These are phyloP conservation scores for Alternaria sp. DNA, from an alignment of 2,329 filamentous ascomycete genomes.

Conservation along the genomic window DNA sequence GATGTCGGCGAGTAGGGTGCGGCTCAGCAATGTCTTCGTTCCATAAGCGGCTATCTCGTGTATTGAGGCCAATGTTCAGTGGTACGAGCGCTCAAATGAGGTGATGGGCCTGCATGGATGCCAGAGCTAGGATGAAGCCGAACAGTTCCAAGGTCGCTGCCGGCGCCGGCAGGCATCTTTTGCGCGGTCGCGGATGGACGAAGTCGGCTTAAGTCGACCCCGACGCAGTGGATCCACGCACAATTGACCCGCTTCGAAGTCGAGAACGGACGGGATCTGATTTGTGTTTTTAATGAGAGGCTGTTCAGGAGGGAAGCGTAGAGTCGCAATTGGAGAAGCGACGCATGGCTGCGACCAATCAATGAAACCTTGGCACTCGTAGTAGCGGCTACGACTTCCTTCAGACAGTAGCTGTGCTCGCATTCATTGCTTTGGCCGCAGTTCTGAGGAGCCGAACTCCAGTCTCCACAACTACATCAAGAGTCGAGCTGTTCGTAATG, in stretches of 20 bases:
- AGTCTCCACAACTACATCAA: conserved; percentile 1
- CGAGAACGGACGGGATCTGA: neutral
- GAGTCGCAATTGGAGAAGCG: neutral
- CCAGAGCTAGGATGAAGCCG: neutral
- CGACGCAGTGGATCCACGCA: neutral
- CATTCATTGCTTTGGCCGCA: conserved; percentile 2
- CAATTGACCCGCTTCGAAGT: neutral
- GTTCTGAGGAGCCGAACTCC: neutral
- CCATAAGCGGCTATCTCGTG: neutral
- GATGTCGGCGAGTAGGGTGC: neutral
- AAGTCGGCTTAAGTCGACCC: neutral
- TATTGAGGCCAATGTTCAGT: neutral
- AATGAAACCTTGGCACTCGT: conserved; percentile 1
- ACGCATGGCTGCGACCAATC: neutral
- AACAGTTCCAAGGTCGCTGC: neutral
- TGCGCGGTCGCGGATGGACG: neutral
- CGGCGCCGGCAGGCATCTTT: neutral
- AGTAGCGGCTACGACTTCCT: neutral
- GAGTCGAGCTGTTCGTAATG: neutral
- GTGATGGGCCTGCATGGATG: neutral
- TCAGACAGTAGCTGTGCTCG: neutral
- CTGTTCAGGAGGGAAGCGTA: neutral
- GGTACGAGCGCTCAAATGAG: neutral
- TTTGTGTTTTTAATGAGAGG: conserved; percentile 1
- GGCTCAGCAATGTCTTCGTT: neutral